Base-by-base conservation (phyloP, 257 asterid genomes). In the Nicotiana noctiflora region DNA sequence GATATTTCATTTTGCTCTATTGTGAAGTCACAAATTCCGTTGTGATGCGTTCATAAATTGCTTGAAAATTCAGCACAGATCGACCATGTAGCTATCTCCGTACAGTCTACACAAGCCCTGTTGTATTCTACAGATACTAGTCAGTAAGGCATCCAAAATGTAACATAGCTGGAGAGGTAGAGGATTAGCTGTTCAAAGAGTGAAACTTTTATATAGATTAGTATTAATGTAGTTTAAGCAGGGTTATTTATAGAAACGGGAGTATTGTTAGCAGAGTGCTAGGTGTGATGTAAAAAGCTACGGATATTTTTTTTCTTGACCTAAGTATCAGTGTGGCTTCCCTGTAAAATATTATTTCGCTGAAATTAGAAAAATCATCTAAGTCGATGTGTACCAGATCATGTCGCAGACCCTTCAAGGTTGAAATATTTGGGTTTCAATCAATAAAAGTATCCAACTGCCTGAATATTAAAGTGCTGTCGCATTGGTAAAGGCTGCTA, bases 211-310 rank as follows among this genome's bases (percentile, higher is more conserved):
- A 74, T 23, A 46, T 49, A 74, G 78, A 23, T 13, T 19, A 70
- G 37, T 44, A 70, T 44, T 44, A 46, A 44, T 6, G 77, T 5
- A 44, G 77, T 27, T 74, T 74, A 74, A 49, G 49, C 23, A 49
- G 44, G 61, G 44, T 72, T 23, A 74, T 25, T 74, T 74, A 74
- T 49, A 74, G 79, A 37, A 14, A 74, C 49, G 61, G 40, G 5
- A 74, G 61, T 74, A 74, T 49, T 49, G 60, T 74, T 74, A 74
- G 78, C 61, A 49, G 79, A 25, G 62, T 74, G 40, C 44, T 74
- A 49, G 79, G 44, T 49, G 61, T 49, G 44, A 25, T 74, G 62
- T 74, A 74, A 49, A 46, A 49, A 74, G 19, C 79, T 49, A 74
- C 14, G 27, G 79, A 49, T 74, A 17, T 8, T 27, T 49, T 74